Conservation (phyloP, 805 yeast species). For the Cyberlindnera mrakii region DNA sequence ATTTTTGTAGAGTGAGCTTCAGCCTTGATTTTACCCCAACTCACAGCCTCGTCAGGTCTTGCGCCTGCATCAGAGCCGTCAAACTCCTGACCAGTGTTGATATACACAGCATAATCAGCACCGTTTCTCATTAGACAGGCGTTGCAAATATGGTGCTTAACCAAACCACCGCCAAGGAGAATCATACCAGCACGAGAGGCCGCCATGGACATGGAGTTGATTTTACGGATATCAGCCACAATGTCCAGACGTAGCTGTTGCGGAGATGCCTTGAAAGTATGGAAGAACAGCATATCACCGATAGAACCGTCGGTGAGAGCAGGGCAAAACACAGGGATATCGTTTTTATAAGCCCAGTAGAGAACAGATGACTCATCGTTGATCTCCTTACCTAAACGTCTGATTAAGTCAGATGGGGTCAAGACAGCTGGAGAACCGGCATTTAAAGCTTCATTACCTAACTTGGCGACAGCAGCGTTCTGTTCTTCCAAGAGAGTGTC, state of each 20-base stretch:
- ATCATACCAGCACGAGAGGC: slow-evolving; percentile 95
- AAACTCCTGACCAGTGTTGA: slow-evolving; percentile 97
- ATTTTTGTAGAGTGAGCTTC: slow-evolving; percentile 90
- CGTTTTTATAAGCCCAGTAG: slow-evolving; percentile 97
- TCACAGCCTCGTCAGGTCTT: slow-evolving; percentile 96
- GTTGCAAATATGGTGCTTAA: slow-evolving; percentile 95
- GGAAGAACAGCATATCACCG: slow-evolving; percentile 98
- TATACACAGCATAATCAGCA: slow-evolving; percentile 95
- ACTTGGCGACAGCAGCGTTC: slow-evolving; percentile 51
- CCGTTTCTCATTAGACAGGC: slow-evolving; percentile 99
- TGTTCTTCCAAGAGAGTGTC: slow-evolving; percentile 88
- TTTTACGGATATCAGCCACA: slow-evolving; percentile 86
- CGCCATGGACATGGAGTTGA: slow-evolving; percentile 92
- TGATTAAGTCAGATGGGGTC: slow-evolving; percentile 93
- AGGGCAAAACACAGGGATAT: slow-evolving; percentile 96
- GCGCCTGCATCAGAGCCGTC: slow-evolving; percentile 99
- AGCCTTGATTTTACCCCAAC: slow-evolving; percentile 98
- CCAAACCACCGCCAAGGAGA: slow-evolving; percentile 91
- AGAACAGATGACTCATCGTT: slow-evolving; percentile 89
- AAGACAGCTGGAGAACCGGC: slow-evolving; percentile 62
- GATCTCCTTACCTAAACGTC: slow-evolving; percentile 91
- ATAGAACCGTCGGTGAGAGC: slow-evolving; percentile 97
- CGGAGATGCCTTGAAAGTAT: slow-evolving; percentile 92
- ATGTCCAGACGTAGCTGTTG: slow-evolving; percentile 84
- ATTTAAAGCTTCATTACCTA: slow-evolving; percentile 51